A percentile compares a stretch with the other conserved stretches of the same genome.
Evolutionary conservation across 2,329 filamentous ascomycete species (phyloP).

Genomic region (Ophiobolus disseminans): DNA sequence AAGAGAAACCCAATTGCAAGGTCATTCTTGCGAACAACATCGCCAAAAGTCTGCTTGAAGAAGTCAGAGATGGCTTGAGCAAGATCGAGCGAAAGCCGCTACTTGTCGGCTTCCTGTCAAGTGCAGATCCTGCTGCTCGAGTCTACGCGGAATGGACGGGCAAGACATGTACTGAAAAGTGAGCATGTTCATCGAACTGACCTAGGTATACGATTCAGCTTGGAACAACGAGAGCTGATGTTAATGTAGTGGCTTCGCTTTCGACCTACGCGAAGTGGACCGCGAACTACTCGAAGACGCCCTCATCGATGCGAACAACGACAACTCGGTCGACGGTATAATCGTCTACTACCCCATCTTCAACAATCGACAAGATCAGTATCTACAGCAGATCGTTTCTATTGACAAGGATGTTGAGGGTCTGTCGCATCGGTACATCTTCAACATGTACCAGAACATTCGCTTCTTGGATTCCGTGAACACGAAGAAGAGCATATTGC

Average conservation of each 20-base stretch:
- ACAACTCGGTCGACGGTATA: constrained; percentile 80
- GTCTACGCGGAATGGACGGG: constrained; percentile 98
- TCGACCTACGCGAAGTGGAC: constrained; percentile 81
- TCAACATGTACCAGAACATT: constrained; percentile 99
- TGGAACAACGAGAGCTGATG: constrained; percentile 3
- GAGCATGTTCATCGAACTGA: constrained; percentile 54
- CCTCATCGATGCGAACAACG: constrained; percentile 83
- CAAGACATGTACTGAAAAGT: constrained; percentile 97
- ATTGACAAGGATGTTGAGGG: constrained; percentile 95
- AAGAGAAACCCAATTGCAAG: constrained; percentile 72
- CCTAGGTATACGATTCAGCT: background rate
- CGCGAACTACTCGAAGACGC: constrained; percentile 91
- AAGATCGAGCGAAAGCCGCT: constrained; percentile 76
- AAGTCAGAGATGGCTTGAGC: constrained; percentile 78
- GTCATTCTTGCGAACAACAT: constrained; percentile 89
- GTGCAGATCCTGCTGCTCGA: constrained; percentile 85
- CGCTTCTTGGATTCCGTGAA: constrained; percentile 87
- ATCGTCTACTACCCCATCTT: constrained; percentile 99
- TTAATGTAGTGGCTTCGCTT: constrained; percentile 79
- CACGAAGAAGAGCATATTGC: constrained; percentile 86
- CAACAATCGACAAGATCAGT: constrained; percentile 86
- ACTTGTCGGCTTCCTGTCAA: constrained; percentile 90
- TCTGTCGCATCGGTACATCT: constrained; percentile 89
- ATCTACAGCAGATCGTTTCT: constrained; percentile 92
- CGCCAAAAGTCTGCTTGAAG: constrained; percentile 78